Conservation (phyloP, 2,329 filamentous ascomycete species). For the Xylariaceae sp. region DNA sequence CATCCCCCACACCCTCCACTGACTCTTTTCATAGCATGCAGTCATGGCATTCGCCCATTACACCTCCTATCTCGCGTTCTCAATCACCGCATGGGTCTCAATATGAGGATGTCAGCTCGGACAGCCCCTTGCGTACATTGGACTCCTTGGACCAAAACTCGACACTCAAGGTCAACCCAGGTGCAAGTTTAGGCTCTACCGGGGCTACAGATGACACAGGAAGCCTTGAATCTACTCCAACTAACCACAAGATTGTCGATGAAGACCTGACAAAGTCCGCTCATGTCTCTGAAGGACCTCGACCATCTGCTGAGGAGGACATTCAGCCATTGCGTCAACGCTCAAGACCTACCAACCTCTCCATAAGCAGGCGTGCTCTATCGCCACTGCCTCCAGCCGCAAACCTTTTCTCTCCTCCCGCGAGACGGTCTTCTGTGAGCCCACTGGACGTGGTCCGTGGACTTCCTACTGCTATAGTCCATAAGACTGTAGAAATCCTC, state of each 20-base stretch:
- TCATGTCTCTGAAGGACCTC: slow-evolving; percentile 3
- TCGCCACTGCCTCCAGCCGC: slow-evolving; percentile 66
- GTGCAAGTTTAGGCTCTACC: slow-evolving; percentile 28
- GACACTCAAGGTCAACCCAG: slow-evolving; percentile 25
- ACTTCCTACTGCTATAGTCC: slow-evolving; percentile 62
- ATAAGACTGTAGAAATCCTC: slow-evolving; percentile 72
- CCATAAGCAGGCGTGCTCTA: slow-evolving; percentile 52
- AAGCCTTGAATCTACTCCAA: slow-evolving; percentile 23
- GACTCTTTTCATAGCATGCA: slow-evolving; percentile 54
- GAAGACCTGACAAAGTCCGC: neutral
- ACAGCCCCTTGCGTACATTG: slow-evolving; percentile 27
- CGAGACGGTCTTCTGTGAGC: slow-evolving; percentile 33
- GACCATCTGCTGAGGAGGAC: slow-evolving; percentile 31
- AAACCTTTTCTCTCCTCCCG: slow-evolving; percentile 57
- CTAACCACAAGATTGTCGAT: neutral
- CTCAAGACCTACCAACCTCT: slow-evolving; percentile 49
- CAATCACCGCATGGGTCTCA: slow-evolving; percentile 31
- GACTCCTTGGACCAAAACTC: slow-evolving; percentile 33
- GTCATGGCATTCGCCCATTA: slow-evolving; percentile 47
- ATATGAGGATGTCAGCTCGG: slow-evolving; percentile 38
- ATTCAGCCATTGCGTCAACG: slow-evolving; percentile 47
- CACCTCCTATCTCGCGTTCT: slow-evolving; percentile 38
- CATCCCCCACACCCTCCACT: slow-evolving; percentile 44
- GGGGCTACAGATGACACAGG: slow-evolving; percentile 26
- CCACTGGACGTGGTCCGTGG: slow-evolving; percentile 45